phyloP scores from a whole-genome alignment of 2,329 filamentous ascomycete species.

The Aspergillus transmontanensis region DNA sequence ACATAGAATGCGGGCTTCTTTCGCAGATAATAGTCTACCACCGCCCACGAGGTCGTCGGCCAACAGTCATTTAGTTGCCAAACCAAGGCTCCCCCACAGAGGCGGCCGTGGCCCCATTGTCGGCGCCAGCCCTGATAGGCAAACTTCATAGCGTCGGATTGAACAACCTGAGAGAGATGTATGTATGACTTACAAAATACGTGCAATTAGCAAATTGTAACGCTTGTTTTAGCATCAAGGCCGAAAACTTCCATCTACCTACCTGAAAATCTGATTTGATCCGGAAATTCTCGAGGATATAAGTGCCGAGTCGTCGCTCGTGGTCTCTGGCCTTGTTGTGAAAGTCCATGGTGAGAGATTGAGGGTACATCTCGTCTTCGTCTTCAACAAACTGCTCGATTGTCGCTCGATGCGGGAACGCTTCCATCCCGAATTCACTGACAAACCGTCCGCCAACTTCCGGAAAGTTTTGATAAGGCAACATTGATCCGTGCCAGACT shows the following conservation, averaged over 20 bases:
- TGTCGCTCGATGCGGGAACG: constrained; percentile 79
- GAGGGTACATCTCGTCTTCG: constrained; percentile 74
- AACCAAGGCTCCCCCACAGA: constrained; percentile 47
- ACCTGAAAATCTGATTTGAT: not conserved
- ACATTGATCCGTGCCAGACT: constrained; percentile 53
- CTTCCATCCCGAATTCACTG: constrained; percentile 92
- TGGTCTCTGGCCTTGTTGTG: constrained; percentile 94
- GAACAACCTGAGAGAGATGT: constrained; percentile 43
- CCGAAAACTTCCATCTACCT: too few species aligned
- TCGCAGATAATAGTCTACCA: constrained; percentile 61
- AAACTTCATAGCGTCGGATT: constrained; percentile 61
- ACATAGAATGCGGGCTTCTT: constrained; percentile 64
- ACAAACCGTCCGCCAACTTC: constrained; percentile 85
- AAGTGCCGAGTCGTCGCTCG: constrained; percentile 79
- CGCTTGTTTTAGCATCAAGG: too few species aligned
- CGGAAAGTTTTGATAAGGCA: constrained; percentile 83
- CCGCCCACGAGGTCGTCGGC: constrained; percentile 63
- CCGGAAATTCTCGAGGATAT: constrained; percentile 74
- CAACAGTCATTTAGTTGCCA: constrained; percentile 55
- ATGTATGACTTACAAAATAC: too few species aligned
- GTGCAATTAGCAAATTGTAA: too few species aligned
- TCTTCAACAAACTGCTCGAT: constrained; percentile 74
- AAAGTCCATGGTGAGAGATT: constrained; percentile 84
- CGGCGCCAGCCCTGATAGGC: constrained; percentile 59
- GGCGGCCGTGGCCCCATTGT: constrained; percentile 45